Conservation (phyloP, 768 basidiomycete genomes). For the Pulveroboletus sp. region DNA sequence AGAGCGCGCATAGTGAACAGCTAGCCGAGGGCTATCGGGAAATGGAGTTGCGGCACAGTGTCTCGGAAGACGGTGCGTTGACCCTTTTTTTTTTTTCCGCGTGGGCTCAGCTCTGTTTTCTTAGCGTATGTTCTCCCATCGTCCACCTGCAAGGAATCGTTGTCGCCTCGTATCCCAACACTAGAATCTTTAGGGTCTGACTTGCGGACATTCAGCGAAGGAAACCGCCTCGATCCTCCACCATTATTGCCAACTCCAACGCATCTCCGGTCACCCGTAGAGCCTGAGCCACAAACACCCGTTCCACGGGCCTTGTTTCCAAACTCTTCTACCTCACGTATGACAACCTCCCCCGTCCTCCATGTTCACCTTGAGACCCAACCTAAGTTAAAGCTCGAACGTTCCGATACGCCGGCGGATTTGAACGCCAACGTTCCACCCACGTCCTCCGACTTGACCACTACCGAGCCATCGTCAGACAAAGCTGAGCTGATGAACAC, state of each 20-base stretch:
- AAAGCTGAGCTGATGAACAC: not conserved
- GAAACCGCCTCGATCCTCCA: not conserved
- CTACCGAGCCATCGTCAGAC: not conserved
- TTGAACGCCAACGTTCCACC: not conserved
- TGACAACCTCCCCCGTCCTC: conserved; percentile 5
- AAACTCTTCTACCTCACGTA: not conserved
- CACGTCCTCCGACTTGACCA: not conserved
- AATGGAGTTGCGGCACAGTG: not conserved
- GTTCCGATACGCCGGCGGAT: not conserved
- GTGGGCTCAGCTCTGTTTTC: conserved; percentile 4
- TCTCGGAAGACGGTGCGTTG: conserved; percentile 8
- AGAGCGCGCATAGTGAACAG: not conserved
- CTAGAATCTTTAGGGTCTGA: not conserved
- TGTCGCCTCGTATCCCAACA: not conserved
- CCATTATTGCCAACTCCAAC: not conserved
- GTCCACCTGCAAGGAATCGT: not conserved
- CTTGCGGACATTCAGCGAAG: not conserved
- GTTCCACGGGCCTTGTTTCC: not conserved
- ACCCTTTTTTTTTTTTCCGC: not conserved
- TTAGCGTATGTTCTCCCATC: conserved; percentile 2
- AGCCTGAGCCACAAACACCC: conserved; percentile 1
- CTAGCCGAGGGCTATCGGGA: not conserved
- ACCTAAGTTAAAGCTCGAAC: not conserved
- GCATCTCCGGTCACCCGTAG: not conserved
- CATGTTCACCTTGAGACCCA: conserved; percentile 4